Percentiles rank a stretch among this genome's conserved stretches.
phyloP scores from a whole-genome alignment of 2,329 filamentous ascomycete species.

The Fusarium marasasianum region DNA sequence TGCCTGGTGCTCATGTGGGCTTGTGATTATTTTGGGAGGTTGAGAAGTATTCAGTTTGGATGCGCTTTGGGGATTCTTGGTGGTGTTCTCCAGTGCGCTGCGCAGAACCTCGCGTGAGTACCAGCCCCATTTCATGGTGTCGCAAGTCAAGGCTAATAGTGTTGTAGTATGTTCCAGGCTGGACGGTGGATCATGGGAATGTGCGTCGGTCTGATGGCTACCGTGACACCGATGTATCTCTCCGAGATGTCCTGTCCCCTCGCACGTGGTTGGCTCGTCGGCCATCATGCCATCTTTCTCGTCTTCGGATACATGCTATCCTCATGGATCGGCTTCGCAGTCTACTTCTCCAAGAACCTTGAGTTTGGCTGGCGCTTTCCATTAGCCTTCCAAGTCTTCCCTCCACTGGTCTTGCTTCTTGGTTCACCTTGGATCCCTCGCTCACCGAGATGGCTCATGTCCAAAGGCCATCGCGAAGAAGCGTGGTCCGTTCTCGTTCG shows the following conservation, averaged over 20 bases:
- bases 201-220: constrained; percentile 51
- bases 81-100: constrained; percentile 57
- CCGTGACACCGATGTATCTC: constrained; percentile 50
- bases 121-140: fast-evolving
- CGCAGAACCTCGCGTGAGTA: constrained; percentile 53
- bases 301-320: constrained; percentile 58
- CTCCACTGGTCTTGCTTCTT: constrained; percentile 50
- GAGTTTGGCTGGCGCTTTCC: constrained; percentile 55
- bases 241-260: constrained; percentile 48
- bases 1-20: constrained; percentile 61
- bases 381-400: constrained; percentile 53
- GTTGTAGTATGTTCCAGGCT: constrained; percentile 48
- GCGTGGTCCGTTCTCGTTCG: constrained; percentile 54
- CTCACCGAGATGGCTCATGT: constrained; percentile 61
- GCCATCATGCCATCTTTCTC: constrained; percentile 58
- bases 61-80: constrained; percentile 55
- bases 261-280: constrained; percentile 60
- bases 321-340: constrained; percentile 50
- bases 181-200: constrained; percentile 58
- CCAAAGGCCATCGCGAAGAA: constrained; percentile 55
- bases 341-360: constrained; percentile 45
- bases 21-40: constrained; percentile 53
- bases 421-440: constrained; percentile 48
- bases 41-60: constrained; percentile 57
- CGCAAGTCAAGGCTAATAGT: background rate